Base-by-base conservation (phyloP, 441 rosid genomes). In the Mallotus japonicus region DNA sequence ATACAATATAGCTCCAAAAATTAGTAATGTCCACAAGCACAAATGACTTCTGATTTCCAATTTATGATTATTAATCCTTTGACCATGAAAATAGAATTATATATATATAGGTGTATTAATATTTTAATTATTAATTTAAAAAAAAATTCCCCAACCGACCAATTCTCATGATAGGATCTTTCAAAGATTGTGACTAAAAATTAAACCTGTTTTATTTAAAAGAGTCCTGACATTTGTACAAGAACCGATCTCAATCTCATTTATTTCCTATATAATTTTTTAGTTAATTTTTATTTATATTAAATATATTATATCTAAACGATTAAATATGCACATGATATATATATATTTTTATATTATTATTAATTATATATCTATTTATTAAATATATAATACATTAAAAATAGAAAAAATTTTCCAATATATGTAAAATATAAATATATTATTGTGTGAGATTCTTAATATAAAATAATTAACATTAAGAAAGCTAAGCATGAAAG, bases 111-210 rank as follows among this genome's bases (percentile, higher is more conserved):
- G 40, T 37, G 40, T 4, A 5, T 4, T 4, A 37, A 37, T 6
- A 28, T 28, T 42, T 42, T 64, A 19, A 66, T 22, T 12, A 40
- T 34, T 47, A 22, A 20, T 11, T 8, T 22, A 32, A 0, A 51
- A 67, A 67, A 68, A 34, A 19, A 17, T 32, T 5, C 62, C 62
- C 73, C 14, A 58, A 14, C 73, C 73, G 44, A 58, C 73, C 65
- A 70, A 44, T 70, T 57, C 65, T 70, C 73, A 58, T 58, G 73
- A 70, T 22, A 59, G 73, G 15, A 70, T 70, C 73, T 58, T 58
- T 57, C 42, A 20, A 22, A 70, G 65, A 70, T 70, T 70, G 54
- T 44, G 64, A 57, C 34, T 42, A 37, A 12, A 12, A 56, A 2
- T 56, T 70, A 1, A 47, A 42, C 1, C 12, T 57, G n/a, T 69